Conservation (phyloP, 441 rosid species). For the Euphorbia schlechtendalii region DNA sequence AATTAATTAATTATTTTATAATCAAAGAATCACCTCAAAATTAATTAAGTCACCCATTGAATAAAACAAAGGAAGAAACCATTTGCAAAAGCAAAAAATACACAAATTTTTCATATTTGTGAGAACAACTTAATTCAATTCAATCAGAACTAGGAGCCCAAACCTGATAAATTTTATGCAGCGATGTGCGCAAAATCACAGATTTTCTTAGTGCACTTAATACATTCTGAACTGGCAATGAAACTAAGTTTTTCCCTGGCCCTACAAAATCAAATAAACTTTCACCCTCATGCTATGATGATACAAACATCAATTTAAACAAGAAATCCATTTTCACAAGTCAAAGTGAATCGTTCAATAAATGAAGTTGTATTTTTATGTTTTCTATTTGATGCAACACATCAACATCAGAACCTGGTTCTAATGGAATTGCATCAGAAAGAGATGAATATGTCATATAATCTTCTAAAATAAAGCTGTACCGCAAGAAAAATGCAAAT, state of each 20-base stretch:
- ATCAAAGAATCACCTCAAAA: neutral
- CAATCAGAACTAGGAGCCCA: conserved; percentile 1
- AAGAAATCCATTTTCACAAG: neutral
- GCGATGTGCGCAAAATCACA: conserved; percentile 54
- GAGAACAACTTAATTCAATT: neutral
- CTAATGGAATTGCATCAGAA: conserved; percentile 21
- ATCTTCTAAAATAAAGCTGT: conserved; percentile 13
- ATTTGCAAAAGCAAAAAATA: neutral
- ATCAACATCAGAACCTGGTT: conserved; percentile 18
- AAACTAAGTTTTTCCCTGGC: conserved; percentile 25
- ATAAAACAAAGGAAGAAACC: conserved; percentile 2
- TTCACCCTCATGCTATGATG: neutral
- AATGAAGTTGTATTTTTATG: neutral
- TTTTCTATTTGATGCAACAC: neutral
- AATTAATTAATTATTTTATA: neutral
- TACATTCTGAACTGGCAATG: conserved; percentile 47
- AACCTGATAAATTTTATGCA: conserved; percentile 54
- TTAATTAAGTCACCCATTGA: neutral
- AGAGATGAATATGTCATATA: conserved; percentile 13
- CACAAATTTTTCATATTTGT: neutral
- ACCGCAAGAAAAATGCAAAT: conserved; percentile 20
- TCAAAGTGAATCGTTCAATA: neutral
- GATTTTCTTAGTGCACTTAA: conserved; percentile 54
- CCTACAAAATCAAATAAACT: conserved; percentile 16
- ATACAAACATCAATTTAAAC: neutral